A percentile compares a stretch with the other conserved stretches of the same genome.
These are phyloP conservation scores for Didymellaceae sp. DNA, from an alignment of 2,329 filamentous ascomycete genomes.

Conservation along the genomic window DNA sequence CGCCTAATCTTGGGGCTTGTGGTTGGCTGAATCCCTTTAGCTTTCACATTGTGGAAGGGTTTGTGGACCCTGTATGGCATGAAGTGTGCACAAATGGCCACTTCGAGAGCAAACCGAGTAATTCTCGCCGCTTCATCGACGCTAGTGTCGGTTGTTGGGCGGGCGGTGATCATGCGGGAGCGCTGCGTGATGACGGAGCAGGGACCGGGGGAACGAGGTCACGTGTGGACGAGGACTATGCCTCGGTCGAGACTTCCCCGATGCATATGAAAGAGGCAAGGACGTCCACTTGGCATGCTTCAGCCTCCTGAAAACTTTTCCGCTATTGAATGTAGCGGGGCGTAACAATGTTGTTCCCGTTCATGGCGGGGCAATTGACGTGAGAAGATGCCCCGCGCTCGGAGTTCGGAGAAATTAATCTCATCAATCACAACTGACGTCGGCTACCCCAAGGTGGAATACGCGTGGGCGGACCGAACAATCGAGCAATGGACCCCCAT, in stretches of 20 bases:
- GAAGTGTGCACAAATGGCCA: constrained; percentile 20
- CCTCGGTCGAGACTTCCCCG: constrained; percentile 32
- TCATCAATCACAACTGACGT: constrained; percentile 40
- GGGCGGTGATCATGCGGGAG: constrained; percentile 22
- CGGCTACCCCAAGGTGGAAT: constrained; percentile 19
- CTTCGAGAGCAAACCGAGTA: constrained; percentile 24
- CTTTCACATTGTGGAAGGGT: constrained; percentile 21
- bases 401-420: constrained; percentile 42
- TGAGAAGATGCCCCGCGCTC: constrained; percentile 10
- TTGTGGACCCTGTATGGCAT: constrained; percentile 22
- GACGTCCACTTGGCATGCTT: constrained; percentile 22
- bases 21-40: constrained; percentile 34
- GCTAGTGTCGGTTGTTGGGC: constrained; percentile 19
- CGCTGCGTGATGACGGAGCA: constrained; percentile 32
- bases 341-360: constrained; percentile 24
- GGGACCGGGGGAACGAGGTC: background rate
- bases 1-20: constrained; percentile 18
- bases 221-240: constrained; percentile 15
- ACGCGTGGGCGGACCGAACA: constrained; percentile 10
- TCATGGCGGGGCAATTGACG: background rate
- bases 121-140: constrained; percentile 37
- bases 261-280: constrained; percentile 18
- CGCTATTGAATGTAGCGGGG: constrained; percentile 13
- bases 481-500: constrained; percentile 18
- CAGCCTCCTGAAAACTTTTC: constrained; percentile 19